Evolutionary conservation across 1,284 basidiomycete genomes (phyloP).

Genomic region (Sporisorium iseilematis-ciliati): DNA sequence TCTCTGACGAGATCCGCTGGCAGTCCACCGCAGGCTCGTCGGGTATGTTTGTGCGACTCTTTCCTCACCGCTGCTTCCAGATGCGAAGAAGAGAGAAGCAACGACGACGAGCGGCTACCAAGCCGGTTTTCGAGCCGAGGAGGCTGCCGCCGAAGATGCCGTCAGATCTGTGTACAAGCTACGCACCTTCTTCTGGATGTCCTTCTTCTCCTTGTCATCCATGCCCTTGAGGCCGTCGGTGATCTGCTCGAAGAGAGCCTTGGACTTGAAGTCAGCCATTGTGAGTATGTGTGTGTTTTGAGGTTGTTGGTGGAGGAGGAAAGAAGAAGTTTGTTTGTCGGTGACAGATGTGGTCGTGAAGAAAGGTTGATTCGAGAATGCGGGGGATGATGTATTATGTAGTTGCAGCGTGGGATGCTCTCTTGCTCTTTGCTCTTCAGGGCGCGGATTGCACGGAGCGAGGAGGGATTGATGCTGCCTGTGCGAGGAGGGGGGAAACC

Average conservation of each 20-base stretch:
- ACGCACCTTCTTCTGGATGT: conserved; percentile 85
- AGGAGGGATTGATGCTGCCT: no score
- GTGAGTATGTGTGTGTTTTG: conserved; percentile 17
- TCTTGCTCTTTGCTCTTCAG: no score
- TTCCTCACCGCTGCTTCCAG: not conserved
- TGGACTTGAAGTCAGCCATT: conserved; percentile 68
- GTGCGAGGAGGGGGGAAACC: conserved; percentile 5
- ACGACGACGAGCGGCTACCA: no score
- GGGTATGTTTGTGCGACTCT: not conserved
- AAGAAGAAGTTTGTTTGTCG: not conserved
- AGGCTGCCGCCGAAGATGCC: no score
- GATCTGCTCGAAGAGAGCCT: conserved; percentile 72
- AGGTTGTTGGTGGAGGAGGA: conserved; percentile 2
- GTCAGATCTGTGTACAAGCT: not conserved
- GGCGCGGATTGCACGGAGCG: no score
- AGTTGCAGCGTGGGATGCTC: no score
- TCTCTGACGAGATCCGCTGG: not conserved
- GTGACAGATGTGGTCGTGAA: conserved; percentile 8
- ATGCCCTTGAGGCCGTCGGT: conserved; percentile 76
- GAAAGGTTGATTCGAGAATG: conserved; percentile 3
- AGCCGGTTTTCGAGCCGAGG: no score
- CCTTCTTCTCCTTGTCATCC: conserved; percentile 80
- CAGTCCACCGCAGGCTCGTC: not conserved
- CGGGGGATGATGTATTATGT: conserved; percentile 29
- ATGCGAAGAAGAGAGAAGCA: no score